Percentiles rank a stretch among this genome's conserved stretches.
These are phyloP conservation scores for Diaporthe caulivora DNA, from an alignment of 2,329 filamentous ascomycete species.

Conservation along the genomic window DNA sequence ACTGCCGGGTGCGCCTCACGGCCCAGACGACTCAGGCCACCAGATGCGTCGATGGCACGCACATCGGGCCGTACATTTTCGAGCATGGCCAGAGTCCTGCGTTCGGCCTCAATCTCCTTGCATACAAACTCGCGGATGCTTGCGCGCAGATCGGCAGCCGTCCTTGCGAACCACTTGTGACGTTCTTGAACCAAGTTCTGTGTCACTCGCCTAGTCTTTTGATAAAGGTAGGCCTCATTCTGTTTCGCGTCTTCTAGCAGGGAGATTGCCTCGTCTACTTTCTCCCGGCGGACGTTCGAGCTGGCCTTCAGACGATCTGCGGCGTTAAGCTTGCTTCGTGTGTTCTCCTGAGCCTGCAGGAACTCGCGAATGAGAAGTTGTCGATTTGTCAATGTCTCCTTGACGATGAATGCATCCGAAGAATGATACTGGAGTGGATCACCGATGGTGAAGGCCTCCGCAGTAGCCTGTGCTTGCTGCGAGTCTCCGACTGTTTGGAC, in stretches of 20 bases:
- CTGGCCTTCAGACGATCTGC: slow-evolving; percentile 90
- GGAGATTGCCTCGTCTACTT: slow-evolving; percentile 97
- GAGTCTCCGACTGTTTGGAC: slow-evolving; percentile 95
- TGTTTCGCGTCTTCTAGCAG: slow-evolving; percentile 88
- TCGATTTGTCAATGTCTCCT: slow-evolving; percentile 96
- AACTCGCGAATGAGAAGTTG: slow-evolving; percentile 96
- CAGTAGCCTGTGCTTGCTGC: slow-evolving; percentile 95
- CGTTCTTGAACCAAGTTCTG: slow-evolving; percentile 89
- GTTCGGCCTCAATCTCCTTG: slow-evolving; percentile 94
- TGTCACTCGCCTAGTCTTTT: slow-evolving; percentile 91
- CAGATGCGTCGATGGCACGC: slow-evolving; percentile 89
- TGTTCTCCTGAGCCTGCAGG: slow-evolving; percentile 87
- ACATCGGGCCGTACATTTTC: slow-evolving; percentile 95
- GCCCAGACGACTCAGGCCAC: slow-evolving; percentile 89
- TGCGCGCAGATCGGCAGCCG: slow-evolving; percentile 83
- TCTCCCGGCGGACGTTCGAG: slow-evolving; percentile 89
- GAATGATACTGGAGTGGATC: slow-evolving; percentile 97
- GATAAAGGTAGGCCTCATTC: slow-evolving; percentile 83
- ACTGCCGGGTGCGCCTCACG: slow-evolving; percentile 85
- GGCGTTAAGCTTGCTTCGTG: slow-evolving; percentile 84
- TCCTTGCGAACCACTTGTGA: slow-evolving; percentile 90
- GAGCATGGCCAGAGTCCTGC: slow-evolving; percentile 90
- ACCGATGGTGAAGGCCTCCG: slow-evolving; percentile 93
- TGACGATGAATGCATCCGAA: slow-evolving; percentile 95
- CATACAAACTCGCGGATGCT: slow-evolving; percentile 93